These are phyloP conservation scores for Pythium graminicola DNA, from an alignment of 352 stramenopile species.

Conservation along the genomic window DNA sequence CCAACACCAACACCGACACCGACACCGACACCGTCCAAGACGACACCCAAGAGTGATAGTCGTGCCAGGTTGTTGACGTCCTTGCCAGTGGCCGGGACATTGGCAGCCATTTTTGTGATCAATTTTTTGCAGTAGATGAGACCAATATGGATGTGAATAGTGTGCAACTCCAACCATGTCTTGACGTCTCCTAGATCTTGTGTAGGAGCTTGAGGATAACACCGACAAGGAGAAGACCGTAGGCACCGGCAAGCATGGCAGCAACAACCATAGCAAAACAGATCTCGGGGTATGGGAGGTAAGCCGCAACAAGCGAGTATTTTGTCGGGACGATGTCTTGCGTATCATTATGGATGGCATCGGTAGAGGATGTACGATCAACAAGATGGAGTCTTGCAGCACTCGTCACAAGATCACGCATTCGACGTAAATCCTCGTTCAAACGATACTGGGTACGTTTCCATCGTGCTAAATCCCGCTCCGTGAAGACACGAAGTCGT, in stretches of 20 bases:
- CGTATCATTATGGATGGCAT: neutral
- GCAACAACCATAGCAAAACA: neutral
- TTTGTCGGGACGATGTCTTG: neutral
- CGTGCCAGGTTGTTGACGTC: slow-evolving; percentile 9
- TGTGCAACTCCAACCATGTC: neutral
- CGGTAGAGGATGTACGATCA: neutral
- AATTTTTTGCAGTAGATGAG: slow-evolving; percentile 11
- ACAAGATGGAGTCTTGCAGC: neutral
- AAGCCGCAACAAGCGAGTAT: neutral
- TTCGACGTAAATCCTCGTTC: neutral
- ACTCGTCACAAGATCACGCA: neutral
- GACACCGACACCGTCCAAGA: neutral
- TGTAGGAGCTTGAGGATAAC: neutral
- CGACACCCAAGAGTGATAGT: neutral
- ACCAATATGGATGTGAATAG: too few species aligned
- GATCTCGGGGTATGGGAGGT: neutral
- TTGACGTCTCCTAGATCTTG: neutral
- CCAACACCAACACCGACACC: neutral
- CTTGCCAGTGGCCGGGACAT: slow-evolving; percentile 3
- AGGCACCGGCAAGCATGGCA: neutral
- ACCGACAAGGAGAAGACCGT: neutral
- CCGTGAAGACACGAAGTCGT: neutral
- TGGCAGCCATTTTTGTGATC: slow-evolving; percentile 14
- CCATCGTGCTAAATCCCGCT: slow-evolving; percentile 3
- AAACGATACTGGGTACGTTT: neutral